phyloP scores from a whole-genome alignment of 2,329 filamentous ascomycete species.

The Thielaviopsis punctulata region DNA sequence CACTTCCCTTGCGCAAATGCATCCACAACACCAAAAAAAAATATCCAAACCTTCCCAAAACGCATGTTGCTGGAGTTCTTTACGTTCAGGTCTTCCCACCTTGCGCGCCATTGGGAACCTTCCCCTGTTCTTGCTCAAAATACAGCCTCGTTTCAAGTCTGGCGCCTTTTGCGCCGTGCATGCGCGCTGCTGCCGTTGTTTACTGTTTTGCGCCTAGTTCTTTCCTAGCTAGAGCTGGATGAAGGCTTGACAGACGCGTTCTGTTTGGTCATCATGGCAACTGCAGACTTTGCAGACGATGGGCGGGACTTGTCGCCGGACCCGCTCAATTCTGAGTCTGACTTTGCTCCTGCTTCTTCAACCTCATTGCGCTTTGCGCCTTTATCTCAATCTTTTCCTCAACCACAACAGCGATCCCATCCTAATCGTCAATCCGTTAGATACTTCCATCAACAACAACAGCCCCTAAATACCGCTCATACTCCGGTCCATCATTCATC shows the following conservation, averaged over 20 bases:
- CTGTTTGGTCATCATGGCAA: background rate
- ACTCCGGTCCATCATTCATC: background rate
- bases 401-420: background rate
- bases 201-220: background rate
- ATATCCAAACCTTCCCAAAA: background rate
- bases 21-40: background rate
- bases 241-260: background rate
- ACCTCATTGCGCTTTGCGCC: slow-evolving; percentile 5
- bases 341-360: slow-evolving; percentile 1
- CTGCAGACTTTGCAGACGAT: background rate
- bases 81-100: background rate
- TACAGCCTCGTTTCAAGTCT: too few species aligned
- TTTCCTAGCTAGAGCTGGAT: background rate
- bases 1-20: background rate
- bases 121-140: background rate
- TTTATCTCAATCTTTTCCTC: background rate
- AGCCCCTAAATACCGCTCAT: background rate
- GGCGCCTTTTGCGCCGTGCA: background rate
- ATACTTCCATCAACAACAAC: background rate
- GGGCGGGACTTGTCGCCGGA: slow-evolving; percentile 9
- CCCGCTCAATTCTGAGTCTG: slow-evolving; percentile 10
- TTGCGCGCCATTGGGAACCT: background rate
- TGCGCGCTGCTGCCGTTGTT: background rate
- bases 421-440: background rate
- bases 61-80: background rate